Evolutionary conservation across 2,329 filamentous ascomycete species (phyloP), one percentile per base, ranked within the genome.

Genomic region (Alternaria conjuncta): DNA sequence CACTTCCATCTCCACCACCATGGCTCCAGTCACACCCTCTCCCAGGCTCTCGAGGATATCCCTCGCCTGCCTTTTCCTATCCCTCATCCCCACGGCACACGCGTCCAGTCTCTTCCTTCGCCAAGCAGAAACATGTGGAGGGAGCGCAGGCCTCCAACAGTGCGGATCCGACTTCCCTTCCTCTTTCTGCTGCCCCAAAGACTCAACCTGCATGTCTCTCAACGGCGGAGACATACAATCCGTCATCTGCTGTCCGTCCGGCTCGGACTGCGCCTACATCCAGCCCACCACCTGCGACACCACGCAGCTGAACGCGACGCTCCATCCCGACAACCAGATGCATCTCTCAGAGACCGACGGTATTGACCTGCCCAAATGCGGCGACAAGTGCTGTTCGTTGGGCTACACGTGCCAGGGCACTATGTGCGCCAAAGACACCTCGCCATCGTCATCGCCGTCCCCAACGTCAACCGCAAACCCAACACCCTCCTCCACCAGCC

Each of bases 191-290:
- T 94, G 92, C 74, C 79, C 85, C 4, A 64, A 79, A 26, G 79
- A 76, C 18, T 81, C 84, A 7, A 83, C 75, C 3, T 94, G 92
- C 79, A 81, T 88, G 44, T 71, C 84, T 2, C 84, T 94, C 50
- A 82, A 83, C 72, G 78, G 78, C 49, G 89, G 89, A 11, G 87
- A 82, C n/a, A 81, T 84, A 47, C 90, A 89, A 6, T 92, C 90
- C 0, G 84, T 90, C 13, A 82, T 94, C 53, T 94, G 92, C 82
- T 94, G 92, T 75, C 91, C 91, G 1, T 67, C 78, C 2, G 86
- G 84, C 36, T 64, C 68, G 36, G 82, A 84, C 71, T 94, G 92
- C 81, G 70, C 80, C n/a, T 82, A 78, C 51, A 90, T 94, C 70
- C 74, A 84, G 68, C 84, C 89, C 28, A 89, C 93, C 64, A 84